Base-by-base conservation (phyloP, 176 grass and related monocot genomes). In the Saccharum spontaneum region DNA sequence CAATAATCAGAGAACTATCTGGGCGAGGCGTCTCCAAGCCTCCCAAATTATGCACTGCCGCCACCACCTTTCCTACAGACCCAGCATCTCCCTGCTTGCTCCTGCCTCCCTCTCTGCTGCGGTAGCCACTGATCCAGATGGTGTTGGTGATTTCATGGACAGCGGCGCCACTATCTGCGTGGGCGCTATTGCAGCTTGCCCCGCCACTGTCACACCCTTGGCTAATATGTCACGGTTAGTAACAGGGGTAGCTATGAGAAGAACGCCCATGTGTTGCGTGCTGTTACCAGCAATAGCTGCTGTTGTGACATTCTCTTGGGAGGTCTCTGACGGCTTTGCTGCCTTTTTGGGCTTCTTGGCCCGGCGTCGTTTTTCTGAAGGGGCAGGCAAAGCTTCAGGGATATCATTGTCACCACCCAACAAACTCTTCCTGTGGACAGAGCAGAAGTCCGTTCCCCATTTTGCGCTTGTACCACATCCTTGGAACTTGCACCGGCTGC, bases 361-460 rank as follows among this genome's bases (percentile, higher is more conserved):
- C 4, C 45, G 16, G 7, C 45, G 70, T 24, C 63, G 50, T 31
- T 85, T 89, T 80, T 75, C 77, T 31, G 62, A 46, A 39, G 71
- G n/a, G 39, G 66, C 70, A 0, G 77, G 31, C 63, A 81, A 12
- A n/a, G 82, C 62, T 81, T 85, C 77, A 76, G 82, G 62, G 22
- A 65, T 81, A 15, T 38, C 73, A 33, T 65, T 77, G 18, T 78
- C 74, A 18, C 41, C 87, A 6, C 77, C 45, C 8, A 45, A 36
- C 68, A 80, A 39, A 24, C 71, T 76, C 71, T 85, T 89, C 40
- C 71, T 79, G 24, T 89, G 87, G 5, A 89, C 30, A 8, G 82
- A 85, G 37, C 87, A 89, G 39, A 76, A 85, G 63, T 89, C 87
- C 2, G 20, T 71, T n/a, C 87, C 77, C 87, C 87, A 89, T 76